A percentile compares a stretch with the other conserved stretches of the same genome.
Evolutionary conservation across 1,284 basidiomycete species (phyloP).

Genomic region (Ceratobasidium sp.): DNA sequence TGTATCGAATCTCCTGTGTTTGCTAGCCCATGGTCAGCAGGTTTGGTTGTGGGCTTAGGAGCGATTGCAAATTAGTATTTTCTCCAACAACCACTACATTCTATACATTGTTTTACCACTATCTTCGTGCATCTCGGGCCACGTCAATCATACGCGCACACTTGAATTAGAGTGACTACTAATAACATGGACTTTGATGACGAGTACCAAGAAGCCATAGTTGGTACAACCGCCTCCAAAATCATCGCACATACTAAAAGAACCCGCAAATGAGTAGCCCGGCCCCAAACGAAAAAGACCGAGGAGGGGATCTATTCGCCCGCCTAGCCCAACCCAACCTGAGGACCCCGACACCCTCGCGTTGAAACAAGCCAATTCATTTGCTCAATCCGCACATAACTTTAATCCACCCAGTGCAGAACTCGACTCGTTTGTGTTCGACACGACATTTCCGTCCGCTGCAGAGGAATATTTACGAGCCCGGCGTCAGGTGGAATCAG

Average conservation of each 20-base stretch:
- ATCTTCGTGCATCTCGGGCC: background rate
- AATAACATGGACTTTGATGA: background rate
- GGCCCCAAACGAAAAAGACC: conserved; percentile 19
- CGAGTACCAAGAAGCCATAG: background rate
- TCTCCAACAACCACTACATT: background rate
- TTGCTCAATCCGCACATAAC: background rate
- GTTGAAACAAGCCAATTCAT: conserved; percentile 10
- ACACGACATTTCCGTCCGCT: background rate
- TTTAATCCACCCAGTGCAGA: background rate
- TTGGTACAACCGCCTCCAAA: background rate
- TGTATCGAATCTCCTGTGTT: conserved; percentile 26
- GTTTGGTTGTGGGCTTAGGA: background rate
- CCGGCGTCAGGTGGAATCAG: conserved; percentile 9
- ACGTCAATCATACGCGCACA: too few species aligned
- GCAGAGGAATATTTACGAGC: background rate
- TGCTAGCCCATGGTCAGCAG: background rate
- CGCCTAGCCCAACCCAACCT: background rate
- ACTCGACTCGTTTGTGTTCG: background rate
- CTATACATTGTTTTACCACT: background rate
- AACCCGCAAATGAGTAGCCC: background rate
- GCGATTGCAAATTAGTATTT: conserved; percentile 8
- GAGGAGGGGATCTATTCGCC: background rate
- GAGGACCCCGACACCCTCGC: background rate
- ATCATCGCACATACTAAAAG: background rate
- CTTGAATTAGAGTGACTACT: too few species aligned